phyloP scores from a whole-genome alignment of 1,139 yeast species.

The Pneumocystis canis region DNA sequence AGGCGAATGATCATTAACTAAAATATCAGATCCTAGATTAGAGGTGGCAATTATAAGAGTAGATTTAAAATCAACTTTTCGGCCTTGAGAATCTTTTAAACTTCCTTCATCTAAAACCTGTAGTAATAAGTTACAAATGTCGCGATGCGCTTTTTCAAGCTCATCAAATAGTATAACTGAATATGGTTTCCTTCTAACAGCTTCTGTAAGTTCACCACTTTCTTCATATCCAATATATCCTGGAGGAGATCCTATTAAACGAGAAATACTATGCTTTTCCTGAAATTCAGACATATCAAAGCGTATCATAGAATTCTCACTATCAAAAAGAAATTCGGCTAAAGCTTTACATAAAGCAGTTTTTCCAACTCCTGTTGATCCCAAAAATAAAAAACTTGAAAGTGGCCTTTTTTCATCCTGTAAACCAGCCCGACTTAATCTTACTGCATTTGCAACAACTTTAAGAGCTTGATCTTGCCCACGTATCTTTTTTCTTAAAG shows the following conservation, averaged over 20 bases:
- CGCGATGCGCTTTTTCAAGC: slow-evolving; percentile 93
- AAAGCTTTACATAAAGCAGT: slow-evolving; percentile 85
- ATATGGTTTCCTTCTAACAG: slow-evolving; percentile 87
- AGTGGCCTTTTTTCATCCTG: slow-evolving; percentile 89
- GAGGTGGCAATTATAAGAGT: slow-evolving; percentile 96
- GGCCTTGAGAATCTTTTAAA: slow-evolving; percentile 87
- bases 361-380: slow-evolving; percentile 97
- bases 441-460: slow-evolving; percentile 84
- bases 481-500: slow-evolving; percentile 61
- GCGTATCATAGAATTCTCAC: slow-evolving; percentile 68
- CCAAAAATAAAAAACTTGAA: slow-evolving; percentile 88
- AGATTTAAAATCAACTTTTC: slow-evolving; percentile 82
- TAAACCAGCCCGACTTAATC: slow-evolving; percentile 89
- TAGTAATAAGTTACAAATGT: slow-evolving; percentile 68
- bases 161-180: slow-evolving; percentile 88
- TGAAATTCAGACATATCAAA: slow-evolving; percentile 98
- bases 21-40: slow-evolving; percentile 83
- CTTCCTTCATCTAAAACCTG: slow-evolving; percentile 94
- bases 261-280: slow-evolving; percentile 77
- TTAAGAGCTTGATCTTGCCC: slow-evolving; percentile 93
- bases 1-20: slow-evolving; percentile 46
- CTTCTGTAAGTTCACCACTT: slow-evolving; percentile 86
- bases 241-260: slow-evolving; percentile 94
- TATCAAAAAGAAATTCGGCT: slow-evolving; percentile 82
- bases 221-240: slow-evolving; percentile 95